Conservation (phyloP, 1,139 yeast genomes). For the Geotrichum candidum region DNA sequence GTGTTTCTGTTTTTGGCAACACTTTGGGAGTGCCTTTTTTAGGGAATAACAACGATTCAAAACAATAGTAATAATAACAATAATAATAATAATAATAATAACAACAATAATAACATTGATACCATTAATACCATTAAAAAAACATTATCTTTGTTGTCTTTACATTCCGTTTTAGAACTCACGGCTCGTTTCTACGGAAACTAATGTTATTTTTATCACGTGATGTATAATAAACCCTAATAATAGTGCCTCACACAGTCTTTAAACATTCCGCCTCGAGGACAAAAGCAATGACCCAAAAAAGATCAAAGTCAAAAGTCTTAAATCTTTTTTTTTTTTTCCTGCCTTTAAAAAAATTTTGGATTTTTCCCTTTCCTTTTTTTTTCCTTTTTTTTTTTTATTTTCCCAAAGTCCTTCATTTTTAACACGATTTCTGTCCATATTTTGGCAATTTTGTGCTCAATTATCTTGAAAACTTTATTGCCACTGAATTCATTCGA, state of each 20-base stretch:
- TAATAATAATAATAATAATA: not conserved
- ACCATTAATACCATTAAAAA: too few species aligned
- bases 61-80: not conserved
- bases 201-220: not conserved
- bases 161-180: not conserved
- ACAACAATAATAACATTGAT: not conserved
- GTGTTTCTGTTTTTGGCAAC: not conserved
- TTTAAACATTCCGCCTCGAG: not conserved
- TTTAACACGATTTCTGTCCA: not conserved
- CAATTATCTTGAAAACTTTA: not conserved
- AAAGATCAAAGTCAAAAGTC: not conserved
- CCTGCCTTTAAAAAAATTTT: not conserved
- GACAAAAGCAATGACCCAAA: not conserved
- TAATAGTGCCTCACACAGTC: too few species aligned
- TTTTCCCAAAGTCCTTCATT: not conserved
- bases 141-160: not conserved
- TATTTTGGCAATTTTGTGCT: not conserved
- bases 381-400: not conserved
- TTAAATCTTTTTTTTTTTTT: not conserved
- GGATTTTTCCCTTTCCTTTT: not conserved
- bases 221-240: not conserved
- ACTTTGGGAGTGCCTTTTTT: not conserved
- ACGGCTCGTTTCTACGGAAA: conserved; percentile 1
- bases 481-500: not conserved
- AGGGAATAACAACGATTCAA: not conserved